A percentile compares a stretch with the other conserved stretches of the same genome.
phyloP scores from a whole-genome alignment of 2,329 filamentous ascomycete genomes.

The Neonectria sp. region DNA sequence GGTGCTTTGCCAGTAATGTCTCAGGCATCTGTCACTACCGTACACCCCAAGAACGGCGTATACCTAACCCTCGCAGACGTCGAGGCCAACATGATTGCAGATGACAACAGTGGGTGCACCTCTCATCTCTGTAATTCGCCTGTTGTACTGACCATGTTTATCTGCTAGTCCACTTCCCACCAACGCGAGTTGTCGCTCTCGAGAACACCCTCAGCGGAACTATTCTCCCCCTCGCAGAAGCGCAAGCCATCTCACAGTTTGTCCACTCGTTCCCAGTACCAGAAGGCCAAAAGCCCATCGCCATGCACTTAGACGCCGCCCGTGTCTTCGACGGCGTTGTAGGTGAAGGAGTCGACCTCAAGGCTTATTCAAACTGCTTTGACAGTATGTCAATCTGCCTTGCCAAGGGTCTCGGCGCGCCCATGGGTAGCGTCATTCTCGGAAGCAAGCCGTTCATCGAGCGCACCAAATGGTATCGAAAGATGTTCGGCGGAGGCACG shows the following conservation, averaged over 20 bases:
- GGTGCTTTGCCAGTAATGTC: conserved; percentile 76
- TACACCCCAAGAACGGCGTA: conserved; percentile 77
- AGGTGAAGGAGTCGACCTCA: conserved; percentile 74
- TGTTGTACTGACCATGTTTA: too few relatives aligned
- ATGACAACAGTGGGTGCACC: too few relatives aligned
- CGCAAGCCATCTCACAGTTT: conserved; percentile 76
- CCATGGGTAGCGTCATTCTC: conserved; percentile 81
- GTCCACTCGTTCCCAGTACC: conserved; percentile 62
- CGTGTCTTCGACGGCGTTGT: conserved; percentile 77
- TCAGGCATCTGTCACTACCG: conserved; percentile 76
- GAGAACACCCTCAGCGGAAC: conserved; percentile 75
- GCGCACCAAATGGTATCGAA: conserved; percentile 63
- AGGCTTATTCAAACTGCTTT: conserved; percentile 76
- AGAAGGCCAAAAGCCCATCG: conserved; percentile 64
- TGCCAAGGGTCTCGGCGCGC: conserved; percentile 83
- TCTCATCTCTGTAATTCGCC: too few relatives aligned
- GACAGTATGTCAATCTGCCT: conserved; percentile 82
- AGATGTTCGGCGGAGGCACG: conserved; percentile 80
- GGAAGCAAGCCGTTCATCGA: conserved; percentile 57
- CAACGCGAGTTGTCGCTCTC: conserved; percentile 82
- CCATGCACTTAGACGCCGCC: conserved; percentile 75
- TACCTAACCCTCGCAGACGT: conserved; percentile 61
- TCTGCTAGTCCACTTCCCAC: conserved; percentile 70
- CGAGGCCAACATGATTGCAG: too few relatives aligned
- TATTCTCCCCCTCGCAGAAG: conserved; percentile 71